Conservation (phyloP, 73 alveolate genomes). For the Paramecium octaurelia region DNA sequence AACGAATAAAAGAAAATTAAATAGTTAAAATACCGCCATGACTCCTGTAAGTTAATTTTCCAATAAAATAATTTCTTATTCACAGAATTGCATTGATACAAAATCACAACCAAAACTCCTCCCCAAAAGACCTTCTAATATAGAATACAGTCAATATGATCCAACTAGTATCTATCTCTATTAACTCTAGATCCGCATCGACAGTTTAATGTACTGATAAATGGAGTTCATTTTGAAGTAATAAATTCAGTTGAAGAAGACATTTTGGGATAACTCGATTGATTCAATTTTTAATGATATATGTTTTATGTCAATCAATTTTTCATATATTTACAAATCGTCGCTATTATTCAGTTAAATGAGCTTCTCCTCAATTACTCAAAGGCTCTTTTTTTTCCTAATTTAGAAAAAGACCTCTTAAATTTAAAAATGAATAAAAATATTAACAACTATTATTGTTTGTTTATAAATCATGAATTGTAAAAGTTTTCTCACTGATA, state of each 20-base stretch:
- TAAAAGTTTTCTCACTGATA: neutral
- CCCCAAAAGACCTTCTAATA: neutral
- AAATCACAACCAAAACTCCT: neutral
- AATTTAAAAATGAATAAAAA: neutral
- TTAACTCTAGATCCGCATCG: conserved; percentile 12
- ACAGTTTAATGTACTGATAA: neutral
- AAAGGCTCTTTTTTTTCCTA: neutral
- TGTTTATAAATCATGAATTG: neutral
- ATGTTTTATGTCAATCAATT: neutral
- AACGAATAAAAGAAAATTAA: neutral
- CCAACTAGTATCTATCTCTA: neutral
- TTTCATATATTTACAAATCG: neutral
- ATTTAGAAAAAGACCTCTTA: neutral
- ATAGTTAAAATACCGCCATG: neutral
- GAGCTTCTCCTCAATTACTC: neutral
- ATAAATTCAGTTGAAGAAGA: conserved; percentile 24
- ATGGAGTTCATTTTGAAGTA: conserved; percentile 22
- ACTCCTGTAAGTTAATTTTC: neutral
- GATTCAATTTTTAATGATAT: neutral
- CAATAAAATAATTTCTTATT: neutral
- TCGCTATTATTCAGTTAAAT: neutral
- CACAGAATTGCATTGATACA: neutral
- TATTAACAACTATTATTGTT: neutral
- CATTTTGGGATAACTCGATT: neutral
- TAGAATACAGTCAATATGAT: neutral